Evolutionary conservation across 2,329 filamentous ascomycete species (phyloP).

Genomic region (Clonostachys byssicola): DNA sequence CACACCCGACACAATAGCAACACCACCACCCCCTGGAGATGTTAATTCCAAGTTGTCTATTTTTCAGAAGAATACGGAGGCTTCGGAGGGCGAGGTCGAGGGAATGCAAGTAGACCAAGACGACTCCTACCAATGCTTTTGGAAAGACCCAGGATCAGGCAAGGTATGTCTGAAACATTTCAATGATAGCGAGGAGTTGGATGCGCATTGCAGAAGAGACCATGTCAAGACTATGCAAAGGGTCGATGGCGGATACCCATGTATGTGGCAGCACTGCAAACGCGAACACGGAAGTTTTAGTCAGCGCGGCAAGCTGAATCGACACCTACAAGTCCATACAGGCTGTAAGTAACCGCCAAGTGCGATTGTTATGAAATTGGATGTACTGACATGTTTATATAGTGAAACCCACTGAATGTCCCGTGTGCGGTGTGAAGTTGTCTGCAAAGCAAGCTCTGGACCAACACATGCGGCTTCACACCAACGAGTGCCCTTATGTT

Average conservation of each 20-base stretch:
- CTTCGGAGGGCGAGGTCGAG: neutral
- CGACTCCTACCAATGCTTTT: constrained; percentile 17
- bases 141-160: constrained; percentile 14
- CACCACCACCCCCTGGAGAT: neutral
- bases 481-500: constrained; percentile 58
- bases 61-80: neutral
- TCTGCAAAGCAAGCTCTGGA: constrained; percentile 65
- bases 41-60: neutral
- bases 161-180: neutral
- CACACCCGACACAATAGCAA: neutral
- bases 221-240: constrained; percentile 44
- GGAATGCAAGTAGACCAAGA: neutral
- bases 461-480: constrained; percentile 65
- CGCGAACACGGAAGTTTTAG: constrained; percentile 48
- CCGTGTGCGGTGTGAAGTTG: constrained; percentile 51
- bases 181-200: constrained; percentile 33
- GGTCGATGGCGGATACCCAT: constrained; percentile 40
- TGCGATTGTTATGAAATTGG: constrained; percentile 5
- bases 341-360: constrained; percentile 42
- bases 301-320: constrained; percentile 59
- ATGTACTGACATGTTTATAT: neutral
- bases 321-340: constrained; percentile 63
- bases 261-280: constrained; percentile 52
- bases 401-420: constrained; percentile 58
- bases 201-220: constrained; percentile 46